Conservation (phyloP, 495 filamentous ascomycete genomes). For the Podospora fimiseda region DNA sequence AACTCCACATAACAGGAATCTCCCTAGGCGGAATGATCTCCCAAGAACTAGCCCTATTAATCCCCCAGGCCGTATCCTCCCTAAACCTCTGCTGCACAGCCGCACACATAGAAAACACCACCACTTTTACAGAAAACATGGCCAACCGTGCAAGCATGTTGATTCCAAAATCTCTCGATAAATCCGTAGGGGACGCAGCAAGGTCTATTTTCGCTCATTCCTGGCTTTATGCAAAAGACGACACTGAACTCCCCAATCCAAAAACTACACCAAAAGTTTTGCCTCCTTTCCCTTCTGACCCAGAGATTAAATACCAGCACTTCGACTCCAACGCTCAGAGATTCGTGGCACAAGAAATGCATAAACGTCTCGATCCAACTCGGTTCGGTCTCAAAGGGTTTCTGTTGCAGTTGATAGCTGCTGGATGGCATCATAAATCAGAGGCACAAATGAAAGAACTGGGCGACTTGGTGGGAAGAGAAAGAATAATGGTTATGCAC, state of each 20-base stretch:
- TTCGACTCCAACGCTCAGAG: conserved; percentile 74
- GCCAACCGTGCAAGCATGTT: conserved; percentile 61
- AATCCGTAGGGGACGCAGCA: conserved; percentile 41
- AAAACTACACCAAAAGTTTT: conserved; percentile 14
- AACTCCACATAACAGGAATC: conserved; percentile 66
- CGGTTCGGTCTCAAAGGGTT: conserved; percentile 61
- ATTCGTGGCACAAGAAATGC: conserved; percentile 68
- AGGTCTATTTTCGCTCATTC: conserved; percentile 51
- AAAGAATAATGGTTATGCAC: conserved; percentile 68
- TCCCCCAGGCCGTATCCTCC: conserved; percentile 56
- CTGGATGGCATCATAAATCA: conserved; percentile 71
- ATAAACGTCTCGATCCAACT: conserved; percentile 50
- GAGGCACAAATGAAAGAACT: conserved; percentile 55
- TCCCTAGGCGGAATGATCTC: conserved; percentile 85
- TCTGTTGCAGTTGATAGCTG: conserved; percentile 69
- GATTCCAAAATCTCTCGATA: conserved; percentile 60
- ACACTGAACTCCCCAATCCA: conserved; percentile 36
- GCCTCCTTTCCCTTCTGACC: conserved; percentile 1
- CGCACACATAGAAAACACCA: conserved; percentile 59
- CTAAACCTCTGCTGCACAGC: conserved; percentile 68
- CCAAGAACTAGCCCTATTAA: conserved; percentile 64
- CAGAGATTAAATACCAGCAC: conserved; percentile 24
- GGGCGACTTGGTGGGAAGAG: conserved; percentile 58
- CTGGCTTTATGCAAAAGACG: conserved; percentile 59
- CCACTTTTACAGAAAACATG: conserved; percentile 53